A percentile compares a stretch with the other conserved stretches of the same genome.
Conservation (phyloP, 495 filamentous ascomycete species). For the Aspergillus hancockii region DNA sequence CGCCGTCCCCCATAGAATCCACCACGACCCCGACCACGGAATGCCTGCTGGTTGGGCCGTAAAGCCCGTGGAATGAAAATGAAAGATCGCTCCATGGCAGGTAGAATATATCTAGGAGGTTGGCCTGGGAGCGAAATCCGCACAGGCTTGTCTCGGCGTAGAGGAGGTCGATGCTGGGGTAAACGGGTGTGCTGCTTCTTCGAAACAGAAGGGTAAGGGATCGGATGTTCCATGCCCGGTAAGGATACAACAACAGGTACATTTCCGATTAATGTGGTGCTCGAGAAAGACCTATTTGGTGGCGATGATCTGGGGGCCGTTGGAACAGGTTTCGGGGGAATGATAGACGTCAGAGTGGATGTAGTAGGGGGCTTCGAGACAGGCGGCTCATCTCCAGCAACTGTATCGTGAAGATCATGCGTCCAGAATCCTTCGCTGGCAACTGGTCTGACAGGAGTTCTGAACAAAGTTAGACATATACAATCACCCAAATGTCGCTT, state of each 20-base stretch:
- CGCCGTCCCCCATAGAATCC: conserved; percentile 72
- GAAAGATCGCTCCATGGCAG: conserved; percentile 85
- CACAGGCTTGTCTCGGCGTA: conserved; percentile 95
- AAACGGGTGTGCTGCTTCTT: conserved; percentile 88
- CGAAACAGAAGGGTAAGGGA: conserved; percentile 68
- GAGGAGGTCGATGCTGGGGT: conserved; percentile 89
- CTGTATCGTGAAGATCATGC: conserved; percentile 92
- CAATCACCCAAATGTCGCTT: not conserved
- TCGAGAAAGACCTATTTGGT: conserved; percentile 69
- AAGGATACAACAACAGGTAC: conserved; percentile 81
- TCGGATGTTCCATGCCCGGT: conserved; percentile 69
- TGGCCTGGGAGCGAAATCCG: conserved; percentile 85
- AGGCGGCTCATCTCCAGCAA: conserved; percentile 52
- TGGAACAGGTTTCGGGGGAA: conserved; percentile 35
- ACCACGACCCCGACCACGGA: conserved; percentile 67
- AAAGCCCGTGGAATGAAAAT: conserved; percentile 96
- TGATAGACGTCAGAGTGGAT: conserved; percentile 20
- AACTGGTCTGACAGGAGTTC: conserved; percentile 70
- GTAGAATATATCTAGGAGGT: conserved; percentile 83
- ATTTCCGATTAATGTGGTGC: conserved; percentile 69
- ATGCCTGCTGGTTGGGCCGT: conserved; percentile 86
- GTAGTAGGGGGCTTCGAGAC: conserved; percentile 24
- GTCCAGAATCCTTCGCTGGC: conserved; percentile 83
- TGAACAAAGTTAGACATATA: conserved; percentile 42
- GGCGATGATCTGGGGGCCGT: conserved; percentile 50